These are phyloP conservation scores for Lachancea meyersii DNA, from an alignment of 805 yeast species.

Conservation along the genomic window DNA sequence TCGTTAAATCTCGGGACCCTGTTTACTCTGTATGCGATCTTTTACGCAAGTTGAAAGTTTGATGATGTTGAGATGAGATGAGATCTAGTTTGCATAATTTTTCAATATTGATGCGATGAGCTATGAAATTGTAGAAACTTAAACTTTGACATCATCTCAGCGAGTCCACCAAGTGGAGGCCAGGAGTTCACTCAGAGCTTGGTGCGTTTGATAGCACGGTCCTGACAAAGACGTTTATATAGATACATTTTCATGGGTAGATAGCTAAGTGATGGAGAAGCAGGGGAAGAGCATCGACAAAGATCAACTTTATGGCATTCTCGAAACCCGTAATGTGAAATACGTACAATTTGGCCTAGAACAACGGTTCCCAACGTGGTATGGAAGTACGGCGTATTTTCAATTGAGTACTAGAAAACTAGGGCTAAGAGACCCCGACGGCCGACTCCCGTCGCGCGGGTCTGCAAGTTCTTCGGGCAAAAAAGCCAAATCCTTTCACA, in stretches of 20 bases:
- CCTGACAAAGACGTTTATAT: not conserved
- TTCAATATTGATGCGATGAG: not conserved
- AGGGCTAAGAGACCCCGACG: constrained; percentile 37
- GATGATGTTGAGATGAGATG: not conserved
- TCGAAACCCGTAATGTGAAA: constrained; percentile 56
- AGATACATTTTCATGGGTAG: too few relatives aligned
- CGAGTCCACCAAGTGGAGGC: too few relatives aligned
- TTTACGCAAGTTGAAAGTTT: too few relatives aligned
- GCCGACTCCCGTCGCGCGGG: constrained; percentile 9
- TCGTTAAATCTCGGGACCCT: not conserved
- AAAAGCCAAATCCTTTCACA: not conserved
- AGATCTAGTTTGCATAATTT: not conserved
- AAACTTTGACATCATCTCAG: not conserved
- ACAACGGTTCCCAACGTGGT: constrained; percentile 74
- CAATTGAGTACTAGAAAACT: constrained; percentile 40
- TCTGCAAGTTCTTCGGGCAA: not conserved
- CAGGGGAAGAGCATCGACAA: constrained; percentile 19
- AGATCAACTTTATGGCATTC: constrained; percentile 50
- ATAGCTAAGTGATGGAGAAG: constrained; percentile 7
- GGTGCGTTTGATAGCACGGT: too few relatives aligned
- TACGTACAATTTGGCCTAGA: constrained; percentile 59
- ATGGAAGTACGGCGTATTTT: constrained; percentile 78
- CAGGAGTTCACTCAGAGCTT: too few relatives aligned
- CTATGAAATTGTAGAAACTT: not conserved
- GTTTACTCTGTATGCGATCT: not conserved